Percentiles rank a stretch among this genome's conserved stretches.
Evolutionary conservation across 2,329 filamentous ascomycete genomes (phyloP).

Genomic region (Microdochium trichocladiopsis): DNA sequence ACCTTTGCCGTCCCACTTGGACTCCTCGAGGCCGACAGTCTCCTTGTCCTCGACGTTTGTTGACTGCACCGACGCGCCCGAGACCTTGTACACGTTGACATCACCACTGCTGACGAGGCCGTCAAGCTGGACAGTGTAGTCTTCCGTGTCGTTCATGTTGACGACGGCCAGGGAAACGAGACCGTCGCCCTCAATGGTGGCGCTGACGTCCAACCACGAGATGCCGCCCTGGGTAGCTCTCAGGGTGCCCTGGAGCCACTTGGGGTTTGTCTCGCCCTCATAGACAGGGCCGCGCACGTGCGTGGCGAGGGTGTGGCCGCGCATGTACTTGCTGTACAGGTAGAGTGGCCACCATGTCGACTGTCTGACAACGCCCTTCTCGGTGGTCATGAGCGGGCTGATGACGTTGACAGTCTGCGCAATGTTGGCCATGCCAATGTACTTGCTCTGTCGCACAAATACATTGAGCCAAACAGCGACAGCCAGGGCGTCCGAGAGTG

Average conservation of each 20-base stretch:
- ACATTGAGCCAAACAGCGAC: conserved; percentile 71
- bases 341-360: conserved; percentile 70
- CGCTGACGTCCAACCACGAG: conserved; percentile 64
- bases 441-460: conserved; percentile 63
- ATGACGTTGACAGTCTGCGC: conserved; percentile 76
- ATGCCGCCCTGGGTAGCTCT: conserved; percentile 43
- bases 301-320: conserved; percentile 59
- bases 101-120: conserved; percentile 42
- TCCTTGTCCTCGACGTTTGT: conserved; percentile 58
- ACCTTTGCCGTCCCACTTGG: conserved; percentile 56
- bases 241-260: conserved; percentile 57
- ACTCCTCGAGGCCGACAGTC: conserved; percentile 54
- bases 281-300: conserved; percentile 60
- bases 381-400: conserved; percentile 65
- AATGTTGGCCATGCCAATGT: conserved; percentile 73
- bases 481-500: conserved; percentile 68
- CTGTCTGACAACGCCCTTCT: conserved; percentile 58
- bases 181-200: conserved; percentile 49
- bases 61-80: conserved; percentile 46
- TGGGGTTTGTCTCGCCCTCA: conserved; percentile 57
- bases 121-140: conserved; percentile 51
- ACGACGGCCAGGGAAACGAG: conserved; percentile 63
- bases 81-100: conserved; percentile 57
- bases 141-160: conserved; percentile 58
- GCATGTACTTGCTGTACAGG: conserved; percentile 66